phyloP scores from a whole-genome alignment of 2,329 filamentous ascomycete species.

The Aspergillus amoenus region DNA sequence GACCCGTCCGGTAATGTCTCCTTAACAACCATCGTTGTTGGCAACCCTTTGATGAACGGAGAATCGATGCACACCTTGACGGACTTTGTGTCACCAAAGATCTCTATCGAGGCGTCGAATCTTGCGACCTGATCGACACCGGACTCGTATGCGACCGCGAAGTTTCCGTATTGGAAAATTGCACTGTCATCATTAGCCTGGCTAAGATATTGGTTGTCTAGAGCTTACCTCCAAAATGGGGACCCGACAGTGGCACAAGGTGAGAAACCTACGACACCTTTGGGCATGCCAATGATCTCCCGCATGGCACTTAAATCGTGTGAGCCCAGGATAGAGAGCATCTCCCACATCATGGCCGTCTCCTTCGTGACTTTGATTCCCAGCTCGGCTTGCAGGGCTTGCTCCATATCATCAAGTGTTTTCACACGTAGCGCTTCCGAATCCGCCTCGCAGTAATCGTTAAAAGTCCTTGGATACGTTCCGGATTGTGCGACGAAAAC shows the following conservation, averaged over 20 bases:
- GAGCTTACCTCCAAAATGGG: constrained; percentile 35
- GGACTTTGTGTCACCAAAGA: constrained; percentile 54
- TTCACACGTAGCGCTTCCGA: background rate
- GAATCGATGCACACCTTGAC: constrained; percentile 57
- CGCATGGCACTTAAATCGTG: background rate
- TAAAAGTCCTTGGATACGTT: constrained; percentile 38
- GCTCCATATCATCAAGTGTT: background rate
- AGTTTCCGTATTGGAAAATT: constrained; percentile 37
- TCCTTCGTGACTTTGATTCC: constrained; percentile 21
- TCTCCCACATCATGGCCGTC: background rate
- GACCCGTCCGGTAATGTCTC: constrained; percentile 23
- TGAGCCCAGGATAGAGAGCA: background rate
- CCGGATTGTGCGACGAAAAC: constrained; percentile 32
- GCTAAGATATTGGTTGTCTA: too few relatives aligned
- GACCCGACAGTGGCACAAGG: constrained; percentile 27
- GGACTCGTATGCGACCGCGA: constrained; percentile 57
- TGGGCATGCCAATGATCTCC: background rate
- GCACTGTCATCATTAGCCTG: constrained; percentile 29
- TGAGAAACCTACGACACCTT: background rate
- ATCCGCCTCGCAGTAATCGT: constrained; percentile 38
- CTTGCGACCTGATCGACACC: constrained; percentile 53
- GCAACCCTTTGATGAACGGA: constrained; percentile 60
- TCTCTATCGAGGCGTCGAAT: constrained; percentile 31
- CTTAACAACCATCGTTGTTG: constrained; percentile 53
- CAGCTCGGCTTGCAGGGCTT: constrained; percentile 24